Evolutionary conservation across 2,329 filamentous ascomycete genomes (phyloP).

Genomic region (Scleromitrula shiraiana): DNA sequence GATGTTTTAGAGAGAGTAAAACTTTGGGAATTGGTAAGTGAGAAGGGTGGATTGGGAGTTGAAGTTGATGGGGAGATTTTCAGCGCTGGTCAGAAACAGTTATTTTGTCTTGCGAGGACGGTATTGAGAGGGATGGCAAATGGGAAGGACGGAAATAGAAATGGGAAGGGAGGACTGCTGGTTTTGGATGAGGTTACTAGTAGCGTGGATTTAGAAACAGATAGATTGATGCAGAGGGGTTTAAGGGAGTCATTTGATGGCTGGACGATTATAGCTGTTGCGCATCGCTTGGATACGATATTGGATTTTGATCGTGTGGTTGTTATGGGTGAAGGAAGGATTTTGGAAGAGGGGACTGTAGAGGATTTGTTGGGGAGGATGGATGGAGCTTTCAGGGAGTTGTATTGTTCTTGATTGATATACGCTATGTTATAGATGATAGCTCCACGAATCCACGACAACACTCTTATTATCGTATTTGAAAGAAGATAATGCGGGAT

Average conservation of each 20-base stretch:
- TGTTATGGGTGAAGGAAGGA: slow-evolving; percentile 4
- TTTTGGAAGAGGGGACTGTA: slow-evolving; percentile 1
- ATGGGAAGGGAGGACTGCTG: slow-evolving; percentile 30
- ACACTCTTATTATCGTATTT: no score
- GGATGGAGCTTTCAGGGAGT: slow-evolving; percentile 30
- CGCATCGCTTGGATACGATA: slow-evolving; percentile 36
- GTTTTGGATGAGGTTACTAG: slow-evolving; percentile 37
- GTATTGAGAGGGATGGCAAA: slow-evolving; percentile 28
- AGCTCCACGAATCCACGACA: no score
- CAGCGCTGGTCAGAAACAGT: slow-evolving; percentile 42
- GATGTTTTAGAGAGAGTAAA: slow-evolving; percentile 38
- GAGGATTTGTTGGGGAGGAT: neutral
- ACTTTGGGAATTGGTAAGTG: slow-evolving; percentile 16
- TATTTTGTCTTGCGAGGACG: slow-evolving; percentile 41
- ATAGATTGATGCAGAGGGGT: slow-evolving; percentile 46
- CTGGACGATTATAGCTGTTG: slow-evolving; percentile 43
- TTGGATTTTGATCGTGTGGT: slow-evolving; percentile 33
- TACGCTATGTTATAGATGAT: no score
- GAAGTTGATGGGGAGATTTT: slow-evolving; percentile 57
- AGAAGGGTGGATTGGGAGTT: slow-evolving; percentile 19
- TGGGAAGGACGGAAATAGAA: neutral
- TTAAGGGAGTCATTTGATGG: slow-evolving; percentile 44
- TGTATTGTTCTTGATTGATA: slow-evolving; percentile 12
- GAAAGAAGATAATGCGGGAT: no score
- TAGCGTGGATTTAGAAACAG: slow-evolving; percentile 49